Evolutionary conservation across 257 asterid species (phyloP), one percentile per base, ranked within the genome.

Genomic region (Solanum chmielewskii): DNA sequence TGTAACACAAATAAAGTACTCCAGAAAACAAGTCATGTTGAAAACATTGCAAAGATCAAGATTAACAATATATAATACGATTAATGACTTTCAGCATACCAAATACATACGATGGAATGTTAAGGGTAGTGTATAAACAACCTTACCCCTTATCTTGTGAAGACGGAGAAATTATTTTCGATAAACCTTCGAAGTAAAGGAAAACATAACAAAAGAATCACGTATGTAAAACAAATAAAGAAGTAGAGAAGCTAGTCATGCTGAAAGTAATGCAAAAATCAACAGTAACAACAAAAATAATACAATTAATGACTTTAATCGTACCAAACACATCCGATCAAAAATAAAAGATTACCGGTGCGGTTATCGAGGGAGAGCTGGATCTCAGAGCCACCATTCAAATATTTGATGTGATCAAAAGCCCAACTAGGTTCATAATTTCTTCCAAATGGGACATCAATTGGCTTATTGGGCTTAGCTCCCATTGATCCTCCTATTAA

Each of bases 351-450:
- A 7, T 56, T 86, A 94, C 98, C 98, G 8, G 98, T 93, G 84
- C 75, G 83, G 7, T 94, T 95, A 91, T 95, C 98, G 64, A 95
- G 96, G 88, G 74, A 44, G 85, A 95, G 98, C 93, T 94, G 97
- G 90, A 95, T 94, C 94, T 95, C 91, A 13, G 91, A 87, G 83
- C 94, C 98, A 20, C 96, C 95, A 88, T 95, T 95, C 88, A 71
- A 66, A 90, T 94, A 92, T 90, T 91, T 95, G 86, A 95, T 92
- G 77, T 95, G 98, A 83, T 95, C 98, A 49, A 93, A 93, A 84
- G 98, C 98, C 98, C 98, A 94, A 2, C 93, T 90, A 27, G 96
- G 96, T 3, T 88, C 89, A 66, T 95, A 95, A 91, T 95, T 95
- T 69, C 95, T 92, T 29, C 96, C 96, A 20, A 95, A 95, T 60